Evolutionary conservation across 305 asterid genomes (phyloP), one percentile per base, ranked within the genome.

Genomic region (Fraxinus xanthoxyloides): DNA sequence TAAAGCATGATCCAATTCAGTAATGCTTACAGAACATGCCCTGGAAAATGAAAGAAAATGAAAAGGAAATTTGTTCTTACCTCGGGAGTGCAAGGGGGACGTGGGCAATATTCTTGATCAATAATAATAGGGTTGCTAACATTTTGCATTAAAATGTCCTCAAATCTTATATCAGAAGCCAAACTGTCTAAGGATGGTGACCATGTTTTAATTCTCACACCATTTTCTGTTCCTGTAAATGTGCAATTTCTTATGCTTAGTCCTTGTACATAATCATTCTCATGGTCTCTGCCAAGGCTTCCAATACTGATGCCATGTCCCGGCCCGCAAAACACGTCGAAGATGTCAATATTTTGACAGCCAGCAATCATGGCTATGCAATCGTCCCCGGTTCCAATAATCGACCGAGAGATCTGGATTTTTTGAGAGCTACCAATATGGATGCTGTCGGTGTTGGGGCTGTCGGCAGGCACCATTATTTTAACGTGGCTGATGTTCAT

Each of bases 401-500:
- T 63, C 3, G 87, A 31, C 1, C 65, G 78, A 0, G 86, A 76
- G 26, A 92, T 89, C 59, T 56, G 82, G 72, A 93, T 85, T 17
- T 81, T 81, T 3, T 38, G 78, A 0, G 95, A 90, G 77, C 13
- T 31, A 43, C 97, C 93, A 0, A 93, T 89, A 81, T 79, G 91
- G 79, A 93, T 90, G 32, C 97, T 95, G 24, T 93, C 97, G 0
- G 97, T 93, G 89, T 92, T 92, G 46, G 97, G 97, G 77, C 97
- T 92, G 48, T 85, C 35, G 12, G 78, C 83, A 6, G 95, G 97
- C 0, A 94, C 94, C 0, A 54, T 81, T 7, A 93, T 5, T 1
- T 30, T 36, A 0, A 90, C 30, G 5, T 40, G 56, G 80, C 79
- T 84, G 56, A 93, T 77, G 73, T 61, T 85, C 59, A 93, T 5